Evolutionary conservation across 768 basidiomycete species (phyloP).

Genomic region (Mycena capillaripes): DNA sequence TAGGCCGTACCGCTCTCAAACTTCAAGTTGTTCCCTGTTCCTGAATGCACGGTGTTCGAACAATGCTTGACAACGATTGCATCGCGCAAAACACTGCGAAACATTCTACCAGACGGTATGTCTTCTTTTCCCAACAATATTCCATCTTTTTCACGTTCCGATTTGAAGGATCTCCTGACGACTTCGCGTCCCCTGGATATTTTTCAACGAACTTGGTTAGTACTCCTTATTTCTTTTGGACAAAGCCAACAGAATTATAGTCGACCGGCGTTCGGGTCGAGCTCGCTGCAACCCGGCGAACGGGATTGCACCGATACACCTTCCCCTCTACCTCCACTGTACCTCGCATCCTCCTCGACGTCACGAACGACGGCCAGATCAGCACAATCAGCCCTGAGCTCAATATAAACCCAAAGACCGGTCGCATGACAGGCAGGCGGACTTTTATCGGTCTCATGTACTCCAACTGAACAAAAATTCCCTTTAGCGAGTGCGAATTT

Average conservation of each 20-base stretch:
- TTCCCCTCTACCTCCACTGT: constrained; percentile 61
- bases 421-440: constrained; percentile 59
- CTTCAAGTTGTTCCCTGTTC: constrained; percentile 73
- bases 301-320: constrained; percentile 72
- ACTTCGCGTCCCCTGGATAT: constrained; percentile 75
- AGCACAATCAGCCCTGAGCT: constrained; percentile 65
- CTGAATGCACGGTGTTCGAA: constrained; percentile 63
- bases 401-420: constrained; percentile 62
- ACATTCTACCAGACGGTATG: constrained; percentile 64
- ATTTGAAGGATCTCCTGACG: constrained; percentile 68
- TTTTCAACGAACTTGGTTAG: constrained; percentile 72
- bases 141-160: no score
- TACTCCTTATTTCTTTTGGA: not conserved
- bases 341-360: constrained; percentile 71
- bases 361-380: constrained; percentile 72
- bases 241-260: constrained; percentile 42
- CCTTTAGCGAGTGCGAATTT: constrained; percentile 56
- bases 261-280: constrained; percentile 71
- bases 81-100: constrained; percentile 61
- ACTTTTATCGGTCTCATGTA: not conserved
- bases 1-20: constrained; percentile 69
- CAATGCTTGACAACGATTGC: constrained; percentile 64
- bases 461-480: no score
- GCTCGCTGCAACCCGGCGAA: constrained; percentile 69
- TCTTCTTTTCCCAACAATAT: not conserved